These are phyloP conservation scores for Pelargonium citronellum DNA, from an alignment of 441 rosid species.

Conservation along the genomic window DNA sequence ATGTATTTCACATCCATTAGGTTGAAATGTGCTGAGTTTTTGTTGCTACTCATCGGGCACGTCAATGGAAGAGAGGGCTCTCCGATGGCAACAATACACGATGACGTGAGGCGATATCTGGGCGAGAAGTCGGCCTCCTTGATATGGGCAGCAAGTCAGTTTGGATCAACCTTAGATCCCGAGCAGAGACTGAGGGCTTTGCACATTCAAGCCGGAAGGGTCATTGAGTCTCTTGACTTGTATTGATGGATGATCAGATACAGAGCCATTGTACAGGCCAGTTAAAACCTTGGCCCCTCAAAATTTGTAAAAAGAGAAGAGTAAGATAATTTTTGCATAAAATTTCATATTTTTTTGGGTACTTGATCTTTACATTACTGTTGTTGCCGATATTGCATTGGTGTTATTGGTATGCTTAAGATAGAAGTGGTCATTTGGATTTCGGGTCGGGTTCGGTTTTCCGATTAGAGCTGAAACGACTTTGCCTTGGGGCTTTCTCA, in stretches of 20 bases:
- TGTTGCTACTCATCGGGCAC: constrained; percentile 78
- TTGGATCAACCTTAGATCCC: constrained; percentile 76
- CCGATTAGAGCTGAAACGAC: no score
- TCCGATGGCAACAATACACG: constrained; percentile 73
- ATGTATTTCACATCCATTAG: constrained; percentile 26
- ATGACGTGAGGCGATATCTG: constrained; percentile 69
- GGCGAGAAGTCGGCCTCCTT: constrained; percentile 89
- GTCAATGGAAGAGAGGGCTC: constrained; percentile 73
- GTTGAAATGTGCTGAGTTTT: constrained; percentile 90
- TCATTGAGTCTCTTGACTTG: constrained; percentile 75
- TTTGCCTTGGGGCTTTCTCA: no score
- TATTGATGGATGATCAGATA: constrained; percentile 10
- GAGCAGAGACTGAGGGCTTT: constrained; percentile 73
- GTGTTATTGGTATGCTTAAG: no score
- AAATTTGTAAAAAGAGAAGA: no score
- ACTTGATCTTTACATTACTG: no score
- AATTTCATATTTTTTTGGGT: no score
- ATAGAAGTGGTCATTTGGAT: no score
- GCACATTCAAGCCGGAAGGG: constrained; percentile 86
- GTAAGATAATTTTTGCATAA: no score
- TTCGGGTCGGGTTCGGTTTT: no score
- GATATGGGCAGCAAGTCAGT: constrained; percentile 96
- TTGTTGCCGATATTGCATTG: no score
- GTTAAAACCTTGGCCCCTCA: no score
- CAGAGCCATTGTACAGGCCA: no score